These are phyloP conservation scores for Hura crepitans DNA, from an alignment of 441 rosid species.

Conservation along the genomic window DNA sequence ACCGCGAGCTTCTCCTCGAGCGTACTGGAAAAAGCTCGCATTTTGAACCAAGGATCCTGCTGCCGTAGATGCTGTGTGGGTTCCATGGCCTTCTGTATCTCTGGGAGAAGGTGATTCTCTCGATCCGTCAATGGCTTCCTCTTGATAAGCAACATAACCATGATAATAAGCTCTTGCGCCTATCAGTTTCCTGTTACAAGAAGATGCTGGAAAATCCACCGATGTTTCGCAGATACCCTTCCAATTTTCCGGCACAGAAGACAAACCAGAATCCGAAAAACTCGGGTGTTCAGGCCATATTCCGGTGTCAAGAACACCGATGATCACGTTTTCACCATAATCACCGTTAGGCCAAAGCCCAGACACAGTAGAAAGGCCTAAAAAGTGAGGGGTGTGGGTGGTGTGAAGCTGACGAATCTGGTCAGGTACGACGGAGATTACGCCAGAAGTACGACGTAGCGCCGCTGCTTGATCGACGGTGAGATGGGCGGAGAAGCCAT, in stretches of 20 bases:
- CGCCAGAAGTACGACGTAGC: constrained; percentile 41
- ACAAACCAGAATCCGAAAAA: constrained; percentile 44
- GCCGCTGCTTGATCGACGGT: constrained; percentile 39
- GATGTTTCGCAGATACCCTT: constrained; percentile 58
- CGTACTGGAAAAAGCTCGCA: constrained; percentile 56
- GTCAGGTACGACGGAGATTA: constrained; percentile 64
- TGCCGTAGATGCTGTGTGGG: constrained; percentile 75
- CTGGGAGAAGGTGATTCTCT: constrained; percentile 55
- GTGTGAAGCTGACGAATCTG: constrained; percentile 69
- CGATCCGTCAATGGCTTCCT: constrained; percentile 32
- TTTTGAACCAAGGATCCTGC: constrained; percentile 59
- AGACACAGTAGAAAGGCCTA: constrained; percentile 50
- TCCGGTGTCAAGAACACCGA: constrained; percentile 80
- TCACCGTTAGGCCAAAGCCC: constrained; percentile 66
- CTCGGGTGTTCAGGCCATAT: constrained; percentile 78
- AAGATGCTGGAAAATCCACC: constrained; percentile 50
- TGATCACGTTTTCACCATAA: constrained; percentile 62
- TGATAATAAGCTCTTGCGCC: constrained; percentile 63
- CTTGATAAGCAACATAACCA: constrained; percentile 40
- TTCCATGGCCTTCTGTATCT: constrained; percentile 82
- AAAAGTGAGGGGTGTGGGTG: constrained; percentile 64
- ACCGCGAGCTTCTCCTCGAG: constrained; percentile 69
- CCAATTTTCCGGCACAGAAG: constrained; percentile 55
- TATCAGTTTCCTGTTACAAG: constrained; percentile 69
- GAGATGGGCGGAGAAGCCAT: constrained; percentile 73